phyloP scores from a whole-genome alignment of 495 filamentous ascomycete species.

The Penicillium bovifimosum region DNA sequence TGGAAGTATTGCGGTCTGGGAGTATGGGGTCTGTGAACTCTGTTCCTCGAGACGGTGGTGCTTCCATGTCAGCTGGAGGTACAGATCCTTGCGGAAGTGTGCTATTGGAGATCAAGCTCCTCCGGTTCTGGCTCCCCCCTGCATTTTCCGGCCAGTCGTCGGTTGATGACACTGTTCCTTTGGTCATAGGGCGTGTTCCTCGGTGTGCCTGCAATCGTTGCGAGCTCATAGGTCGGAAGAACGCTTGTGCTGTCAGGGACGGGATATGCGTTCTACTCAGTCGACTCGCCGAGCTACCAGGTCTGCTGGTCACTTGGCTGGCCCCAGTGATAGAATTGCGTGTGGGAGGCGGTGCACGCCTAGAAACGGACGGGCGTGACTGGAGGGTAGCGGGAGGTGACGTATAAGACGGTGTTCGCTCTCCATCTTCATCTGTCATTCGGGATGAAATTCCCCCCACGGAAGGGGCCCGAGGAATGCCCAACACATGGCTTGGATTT shows the following conservation, averaged over 20 bases:
- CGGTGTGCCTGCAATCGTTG: constrained; percentile 90
- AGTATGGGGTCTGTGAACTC: constrained; percentile 64
- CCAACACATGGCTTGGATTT: constrained; percentile 29
- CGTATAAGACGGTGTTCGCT: constrained; percentile 36
- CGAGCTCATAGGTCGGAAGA: constrained; percentile 95
- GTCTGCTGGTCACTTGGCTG: constrained; percentile 44
- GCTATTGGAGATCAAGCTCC: constrained; percentile 44
- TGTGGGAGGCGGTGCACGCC: constrained; percentile 42
- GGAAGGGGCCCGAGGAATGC: constrained; percentile 42
- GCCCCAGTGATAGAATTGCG: constrained; percentile 32
- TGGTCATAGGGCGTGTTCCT: constrained; percentile 49
- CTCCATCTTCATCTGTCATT: constrained; percentile 67
- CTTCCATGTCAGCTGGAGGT: constrained; percentile 50
- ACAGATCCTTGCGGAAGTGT: constrained; percentile 35
- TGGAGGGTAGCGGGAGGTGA: constrained; percentile 42
- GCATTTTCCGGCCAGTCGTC: constrained; percentile 42
- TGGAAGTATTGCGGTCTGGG: constrained; percentile 63
- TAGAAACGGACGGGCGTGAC: constrained; percentile 42
- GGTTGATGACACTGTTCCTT: constrained; percentile 35
- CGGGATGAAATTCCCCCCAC: constrained; percentile 70
- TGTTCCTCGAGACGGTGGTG: constrained; percentile 69
- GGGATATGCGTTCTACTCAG: constrained; percentile 87
- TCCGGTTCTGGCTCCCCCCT: constrained; percentile 43
- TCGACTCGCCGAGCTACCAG: constrained; percentile 60
- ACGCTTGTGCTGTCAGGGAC: constrained; percentile 78